A percentile compares a stretch with the other conserved stretches of the same genome.
phyloP scores from a whole-genome alignment of 2,329 filamentous ascomycete genomes.

The Aureobasidium sp. region DNA sequence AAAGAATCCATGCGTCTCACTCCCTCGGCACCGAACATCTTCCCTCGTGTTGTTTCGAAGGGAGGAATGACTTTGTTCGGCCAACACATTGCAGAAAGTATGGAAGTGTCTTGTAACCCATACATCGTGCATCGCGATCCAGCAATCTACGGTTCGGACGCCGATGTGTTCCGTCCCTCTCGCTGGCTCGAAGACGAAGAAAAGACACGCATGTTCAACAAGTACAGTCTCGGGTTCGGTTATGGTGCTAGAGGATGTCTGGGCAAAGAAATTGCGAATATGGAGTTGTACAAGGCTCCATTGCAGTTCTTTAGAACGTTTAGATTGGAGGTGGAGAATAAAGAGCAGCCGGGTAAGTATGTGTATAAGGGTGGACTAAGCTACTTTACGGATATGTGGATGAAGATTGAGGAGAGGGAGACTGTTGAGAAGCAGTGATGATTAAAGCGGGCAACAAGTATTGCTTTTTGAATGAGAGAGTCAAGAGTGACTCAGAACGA shows the following conservation, averaged over 20 bases:
- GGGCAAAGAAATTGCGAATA: slow-evolving; percentile 45
- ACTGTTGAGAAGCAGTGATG: background rate
- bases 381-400: slow-evolving; percentile 38
- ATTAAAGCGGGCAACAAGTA: no score
- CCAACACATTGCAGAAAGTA: slow-evolving; percentile 20
- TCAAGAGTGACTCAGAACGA: no score
- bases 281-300: slow-evolving; percentile 46
- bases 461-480: no score
- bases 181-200: slow-evolving; percentile 31
- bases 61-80: slow-evolving; percentile 18
- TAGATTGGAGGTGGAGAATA: slow-evolving; percentile 26
- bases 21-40: slow-evolving; percentile 6
- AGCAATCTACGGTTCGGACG: slow-evolving; percentile 20
- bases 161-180: slow-evolving; percentile 22
- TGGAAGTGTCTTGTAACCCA: slow-evolving; percentile 15
- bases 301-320: slow-evolving; percentile 38
- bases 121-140: slow-evolving; percentile 17
- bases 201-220: slow-evolving; percentile 33
- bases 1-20: slow-evolving; percentile 11
- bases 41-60: slow-evolving; percentile 10
- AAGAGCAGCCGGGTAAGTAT: slow-evolving; percentile 29
- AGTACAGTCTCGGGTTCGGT: slow-evolving; percentile 45
- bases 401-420: slow-evolving; percentile 24
- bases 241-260: slow-evolving; percentile 44
- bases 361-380: slow-evolving; percentile 37